Evolutionary conservation across 78 protist species (phyloP).

Genomic region (Pelomyxa schiedti): DNA sequence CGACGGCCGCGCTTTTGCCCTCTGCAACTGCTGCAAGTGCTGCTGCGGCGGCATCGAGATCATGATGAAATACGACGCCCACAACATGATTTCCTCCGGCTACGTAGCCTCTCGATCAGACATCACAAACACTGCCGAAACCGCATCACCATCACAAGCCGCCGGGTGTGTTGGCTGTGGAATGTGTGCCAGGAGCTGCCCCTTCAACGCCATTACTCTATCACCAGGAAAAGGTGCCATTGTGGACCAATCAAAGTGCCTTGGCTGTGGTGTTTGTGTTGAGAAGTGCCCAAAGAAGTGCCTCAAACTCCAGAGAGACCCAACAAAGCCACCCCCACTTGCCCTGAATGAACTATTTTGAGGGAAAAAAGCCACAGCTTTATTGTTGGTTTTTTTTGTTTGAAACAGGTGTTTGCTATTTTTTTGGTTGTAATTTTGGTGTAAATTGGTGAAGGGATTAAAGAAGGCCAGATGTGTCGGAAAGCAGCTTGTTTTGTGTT

Average conservation of each 20-base stretch:
- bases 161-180: background rate
- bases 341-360: no score
- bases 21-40: constrained; percentile 1
- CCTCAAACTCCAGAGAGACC: background rate
- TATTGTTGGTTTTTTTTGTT: no score
- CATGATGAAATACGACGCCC: background rate
- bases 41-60: background rate
- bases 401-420: no score
- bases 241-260: background rate
- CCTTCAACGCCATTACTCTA: background rate
- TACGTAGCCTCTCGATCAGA: background rate
- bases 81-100: background rate
- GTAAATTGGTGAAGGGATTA: no score
- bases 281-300: background rate
- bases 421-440: no score
- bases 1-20: background rate
- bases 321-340: background rate
- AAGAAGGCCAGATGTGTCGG: no score
- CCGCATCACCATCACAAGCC: no score
- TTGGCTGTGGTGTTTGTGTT: background rate
- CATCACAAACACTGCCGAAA: no score
- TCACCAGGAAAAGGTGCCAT: background rate
- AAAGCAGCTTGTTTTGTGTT: no score
- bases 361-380: no score
- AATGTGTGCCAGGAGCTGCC: background rate